Percentiles rank a stretch among this genome's conserved stretches.
Conservation (phyloP, 2,329 filamentous ascomycete species). For the Cercospora citrullina region DNA sequence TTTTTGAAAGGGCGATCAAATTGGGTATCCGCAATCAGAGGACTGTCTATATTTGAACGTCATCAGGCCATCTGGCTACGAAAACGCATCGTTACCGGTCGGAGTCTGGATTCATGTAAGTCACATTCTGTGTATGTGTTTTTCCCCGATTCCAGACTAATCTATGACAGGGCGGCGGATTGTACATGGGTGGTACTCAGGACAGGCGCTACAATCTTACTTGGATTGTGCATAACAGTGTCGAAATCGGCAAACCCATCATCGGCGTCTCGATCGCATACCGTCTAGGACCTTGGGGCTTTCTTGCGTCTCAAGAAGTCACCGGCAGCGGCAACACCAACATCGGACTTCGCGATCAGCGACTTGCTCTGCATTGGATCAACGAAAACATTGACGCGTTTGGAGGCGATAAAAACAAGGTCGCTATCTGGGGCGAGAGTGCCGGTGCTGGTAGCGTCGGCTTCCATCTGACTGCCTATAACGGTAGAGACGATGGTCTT, state of each 20-base stretch:
- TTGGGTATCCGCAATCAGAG: slow-evolving; percentile 48
- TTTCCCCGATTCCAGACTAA: not conserved
- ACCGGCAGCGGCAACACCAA: slow-evolving; percentile 56
- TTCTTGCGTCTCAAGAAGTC: slow-evolving; percentile 60
- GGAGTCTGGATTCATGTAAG: slow-evolving; percentile 55
- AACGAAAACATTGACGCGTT: slow-evolving; percentile 56
- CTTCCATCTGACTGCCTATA: slow-evolving; percentile 49
- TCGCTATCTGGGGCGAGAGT: slow-evolving; percentile 45
- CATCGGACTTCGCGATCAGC: slow-evolving; percentile 46
- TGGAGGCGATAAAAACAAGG: slow-evolving; percentile 67
- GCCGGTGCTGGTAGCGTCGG: slow-evolving; percentile 50
- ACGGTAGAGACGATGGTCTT: slow-evolving; percentile 50
- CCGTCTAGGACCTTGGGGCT: slow-evolving; percentile 67
- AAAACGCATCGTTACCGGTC: slow-evolving; percentile 53
- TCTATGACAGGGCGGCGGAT: slow-evolving; percentile 40
- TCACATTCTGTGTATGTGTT: not conserved
- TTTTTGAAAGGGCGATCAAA: slow-evolving; percentile 29
- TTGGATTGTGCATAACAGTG: slow-evolving; percentile 55
- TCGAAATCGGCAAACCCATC: slow-evolving; percentile 50
- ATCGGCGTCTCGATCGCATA: slow-evolving; percentile 64
- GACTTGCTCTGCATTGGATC: slow-evolving; percentile 50
- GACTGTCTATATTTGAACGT: slow-evolving; percentile 65
- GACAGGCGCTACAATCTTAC: slow-evolving; percentile 64
- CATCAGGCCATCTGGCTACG: slow-evolving; percentile 54
- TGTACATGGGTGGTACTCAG: slow-evolving; percentile 44